Base-by-base conservation (phyloP, 2,329 filamentous ascomycete genomes). In the Botrytis elliptica region DNA sequence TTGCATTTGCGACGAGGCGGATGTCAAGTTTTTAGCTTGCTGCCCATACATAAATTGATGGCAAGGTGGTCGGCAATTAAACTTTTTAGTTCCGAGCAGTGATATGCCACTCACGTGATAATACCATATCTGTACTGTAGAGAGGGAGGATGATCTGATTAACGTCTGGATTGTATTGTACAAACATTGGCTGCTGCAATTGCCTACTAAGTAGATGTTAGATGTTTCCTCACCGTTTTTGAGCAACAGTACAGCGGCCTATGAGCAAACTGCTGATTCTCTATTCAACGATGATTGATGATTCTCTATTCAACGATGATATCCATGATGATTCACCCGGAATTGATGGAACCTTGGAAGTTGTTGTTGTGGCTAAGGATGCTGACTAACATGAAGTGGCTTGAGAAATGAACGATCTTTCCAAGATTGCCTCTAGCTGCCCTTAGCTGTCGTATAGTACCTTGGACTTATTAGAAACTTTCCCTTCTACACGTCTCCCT, bases 11-110 rank as follows among this genome's bases (percentile, higher is more conserved):
- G 64, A 67, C 66, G 25, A 40, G 62, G 66, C 66, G 57, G 66
- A 69, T 69, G n/a, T 65, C 52, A 52, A 73, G 59, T 49, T 57
- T 69, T 59, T 60, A 57, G 29, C 66, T 60, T 59, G 40, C 33
- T 60, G 22, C 22, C 20, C 46, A 55, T 67, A 65, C 38, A 65
- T 64, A 49, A 49, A 66, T 59, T 52, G 29, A 55, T 63, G 9
- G 71, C 64, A 36, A 49, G 63, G 33, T 65, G 70, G 55, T 73
- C 64, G 71, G 71, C 71, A 73, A 69, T 69, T 69, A 62, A 73
- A 49, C 36, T 68, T 69, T 73, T 73, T 69, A 69, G 55, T 42
- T 73, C 65, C 52, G 55, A 49, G 5, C 9, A 25, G 3, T 49
- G 20, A 49, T 49, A 49, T 25, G 9, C 46, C 46, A 49, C 20